Conservation (phyloP, 2,329 filamentous ascomycete species). For the Aaosphaeria pasadenensis region DNA sequence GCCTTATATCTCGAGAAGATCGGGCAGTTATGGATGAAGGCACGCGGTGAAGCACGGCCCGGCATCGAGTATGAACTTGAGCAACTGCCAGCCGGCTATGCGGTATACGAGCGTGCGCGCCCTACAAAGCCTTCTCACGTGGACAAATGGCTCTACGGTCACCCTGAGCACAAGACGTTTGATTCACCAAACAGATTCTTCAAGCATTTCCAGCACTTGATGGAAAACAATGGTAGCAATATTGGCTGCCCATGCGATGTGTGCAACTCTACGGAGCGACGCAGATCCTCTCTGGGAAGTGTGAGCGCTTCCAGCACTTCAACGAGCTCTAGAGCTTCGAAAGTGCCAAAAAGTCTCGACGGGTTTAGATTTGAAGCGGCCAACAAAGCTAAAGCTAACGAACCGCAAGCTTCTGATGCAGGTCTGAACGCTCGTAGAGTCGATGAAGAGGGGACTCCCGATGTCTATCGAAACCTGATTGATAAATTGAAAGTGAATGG, state of each 20-base stretch:
- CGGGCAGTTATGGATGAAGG: conserved; percentile 48
- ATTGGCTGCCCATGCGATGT: conserved; percentile 50
- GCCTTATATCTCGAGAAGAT: conserved; percentile 47
- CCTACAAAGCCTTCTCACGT: conserved; percentile 36
- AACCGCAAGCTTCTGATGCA: conserved; percentile 9
- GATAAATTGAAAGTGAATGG: conserved; percentile 45
- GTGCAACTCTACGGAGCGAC: conserved; percentile 35
- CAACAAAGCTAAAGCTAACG: neutral
- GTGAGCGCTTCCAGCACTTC: conserved; percentile 2
- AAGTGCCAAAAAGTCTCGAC: neutral
- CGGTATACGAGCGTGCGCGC: conserved; percentile 50
- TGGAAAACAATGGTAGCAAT: conserved; percentile 44
- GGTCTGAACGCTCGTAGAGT: conserved; percentile 22
- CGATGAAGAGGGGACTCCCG: conserved; percentile 54
- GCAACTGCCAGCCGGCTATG: conserved; percentile 54
- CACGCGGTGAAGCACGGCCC: conserved; percentile 33
- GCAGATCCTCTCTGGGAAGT: conserved; percentile 8
- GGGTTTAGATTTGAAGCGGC: neutral
- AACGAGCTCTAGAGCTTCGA: neutral
- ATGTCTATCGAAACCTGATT: conserved; percentile 51
- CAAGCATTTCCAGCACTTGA: conserved; percentile 56
- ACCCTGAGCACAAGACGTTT: conserved; percentile 50
- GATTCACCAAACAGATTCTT: conserved; percentile 55
- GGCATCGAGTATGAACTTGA: conserved; percentile 50
- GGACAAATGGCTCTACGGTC: conserved; percentile 58